Evolutionary conservation across 345 rosid species (phyloP).

Genomic region (Excoecaria cochinchinensis): DNA sequence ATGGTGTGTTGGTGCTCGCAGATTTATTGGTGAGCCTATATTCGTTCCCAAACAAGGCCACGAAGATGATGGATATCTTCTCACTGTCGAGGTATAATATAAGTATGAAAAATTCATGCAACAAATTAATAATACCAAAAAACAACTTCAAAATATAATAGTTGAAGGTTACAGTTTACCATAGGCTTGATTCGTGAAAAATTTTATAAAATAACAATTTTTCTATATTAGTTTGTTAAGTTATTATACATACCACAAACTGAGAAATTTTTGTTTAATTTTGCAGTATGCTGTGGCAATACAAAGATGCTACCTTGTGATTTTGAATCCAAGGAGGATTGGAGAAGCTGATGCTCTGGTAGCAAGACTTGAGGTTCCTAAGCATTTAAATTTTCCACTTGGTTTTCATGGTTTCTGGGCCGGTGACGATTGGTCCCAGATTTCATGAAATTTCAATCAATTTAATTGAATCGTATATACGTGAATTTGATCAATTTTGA

Average conservation of each 20-base stretch:
- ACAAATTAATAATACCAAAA: too few species aligned
- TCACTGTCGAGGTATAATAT: slow-evolving; percentile 71
- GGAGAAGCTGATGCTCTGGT: slow-evolving; percentile 69
- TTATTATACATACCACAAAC: too few species aligned
- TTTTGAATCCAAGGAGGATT: slow-evolving; percentile 67
- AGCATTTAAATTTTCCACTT: slow-evolving; percentile 71
- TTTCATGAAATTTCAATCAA: too few species aligned
- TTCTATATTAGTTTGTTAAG: too few species aligned
- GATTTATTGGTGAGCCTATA: slow-evolving; percentile 83
- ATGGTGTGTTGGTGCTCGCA: slow-evolving; percentile 68
- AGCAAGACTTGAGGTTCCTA: slow-evolving; percentile 78
- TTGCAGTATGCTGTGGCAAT: slow-evolving; percentile 83
- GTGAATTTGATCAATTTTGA: too few species aligned
- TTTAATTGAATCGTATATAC: too few species aligned
- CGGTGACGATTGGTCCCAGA: not conserved
- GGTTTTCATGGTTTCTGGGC: slow-evolving; percentile 96
- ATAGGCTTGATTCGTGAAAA: too few species aligned
- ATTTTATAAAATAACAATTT: too few species aligned
- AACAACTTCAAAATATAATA: too few species aligned
- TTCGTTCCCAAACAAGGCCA: slow-evolving; percentile 53
- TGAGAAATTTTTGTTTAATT: not conserved
- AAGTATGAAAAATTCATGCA: too few species aligned
- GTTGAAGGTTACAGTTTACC: too few species aligned
- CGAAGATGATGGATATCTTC: slow-evolving; percentile 79
- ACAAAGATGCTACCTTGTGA: slow-evolving; percentile 72